These are phyloP conservation scores for Populus alba DNA, from an alignment of 345 rosid species.

Conservation along the genomic window DNA sequence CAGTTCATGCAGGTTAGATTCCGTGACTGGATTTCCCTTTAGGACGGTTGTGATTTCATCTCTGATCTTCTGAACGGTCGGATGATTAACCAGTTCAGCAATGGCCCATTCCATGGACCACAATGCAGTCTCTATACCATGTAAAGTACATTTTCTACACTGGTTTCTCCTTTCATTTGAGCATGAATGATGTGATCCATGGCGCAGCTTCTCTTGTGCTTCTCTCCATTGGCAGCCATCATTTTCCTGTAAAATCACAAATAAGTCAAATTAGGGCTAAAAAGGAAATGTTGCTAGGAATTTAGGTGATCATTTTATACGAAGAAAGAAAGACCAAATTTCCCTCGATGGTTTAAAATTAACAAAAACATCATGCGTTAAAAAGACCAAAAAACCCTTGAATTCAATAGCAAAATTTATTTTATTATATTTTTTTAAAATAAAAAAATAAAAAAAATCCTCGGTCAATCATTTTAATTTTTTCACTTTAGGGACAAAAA, in stretches of 20 bases:
- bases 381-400: too few relatives aligned
- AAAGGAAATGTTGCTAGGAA: neutral
- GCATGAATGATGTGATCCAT: slow-evolving; percentile 62
- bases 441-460: too few relatives aligned
- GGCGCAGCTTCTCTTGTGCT: slow-evolving; percentile 48
- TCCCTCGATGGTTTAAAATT: too few relatives aligned
- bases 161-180: slow-evolving; percentile 56
- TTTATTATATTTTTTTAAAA: too few relatives aligned
- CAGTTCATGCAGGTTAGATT: slow-evolving; percentile 37
- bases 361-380: too few relatives aligned
- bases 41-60: slow-evolving; percentile 40
- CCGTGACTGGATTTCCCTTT: slow-evolving; percentile 35
- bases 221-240: slow-evolving; percentile 48
- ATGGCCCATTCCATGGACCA: slow-evolving; percentile 82
- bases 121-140: slow-evolving; percentile 60
- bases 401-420: too few relatives aligned
- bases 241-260: slow-evolving; percentile 31
- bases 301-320: neutral
- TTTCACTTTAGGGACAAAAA: too few relatives aligned
- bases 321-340: neutral
- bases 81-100: slow-evolving; percentile 62
- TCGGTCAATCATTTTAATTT: too few relatives aligned
- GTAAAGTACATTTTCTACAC: slow-evolving; percentile 56
- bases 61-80: slow-evolving; percentile 46
- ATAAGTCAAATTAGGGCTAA: neutral